Evolutionary conservation across 225 moss, liverwort and hornwort genomes (phyloP).

Genomic region (Takakia lepidozioides): DNA sequence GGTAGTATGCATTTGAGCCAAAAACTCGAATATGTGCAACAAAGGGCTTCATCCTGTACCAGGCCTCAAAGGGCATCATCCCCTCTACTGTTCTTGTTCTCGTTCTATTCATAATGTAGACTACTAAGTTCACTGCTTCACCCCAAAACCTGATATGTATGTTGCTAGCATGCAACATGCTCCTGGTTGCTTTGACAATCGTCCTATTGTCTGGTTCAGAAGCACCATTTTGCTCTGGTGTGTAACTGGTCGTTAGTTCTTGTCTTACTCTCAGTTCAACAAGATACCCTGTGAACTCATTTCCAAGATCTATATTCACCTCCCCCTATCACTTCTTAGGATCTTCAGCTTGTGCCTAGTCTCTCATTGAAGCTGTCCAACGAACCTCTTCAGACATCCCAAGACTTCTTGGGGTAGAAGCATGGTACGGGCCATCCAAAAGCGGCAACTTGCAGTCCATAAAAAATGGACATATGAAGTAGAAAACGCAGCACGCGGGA

Average conservation of each 20-base stretch:
- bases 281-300: neutral
- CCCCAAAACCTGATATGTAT: no score
- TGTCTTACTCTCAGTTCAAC: neutral
- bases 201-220: no score
- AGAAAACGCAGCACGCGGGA: no score
- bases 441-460: no score
- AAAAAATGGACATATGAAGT: no score
- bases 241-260: constrained; percentile 1
- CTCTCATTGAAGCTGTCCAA: neutral
- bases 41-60: no score
- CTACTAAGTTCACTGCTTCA: no score
- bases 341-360: neutral
- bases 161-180: no score
- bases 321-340: neutral
- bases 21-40: no score
- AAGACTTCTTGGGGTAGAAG: neutral
- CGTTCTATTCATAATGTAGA: neutral
- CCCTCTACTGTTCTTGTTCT: neutral
- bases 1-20: no score
- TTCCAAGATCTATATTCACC: neutral
- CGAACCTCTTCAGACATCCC: neutral
- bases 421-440: no score
- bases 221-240: constrained; percentile 3
- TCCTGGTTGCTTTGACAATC: no score
- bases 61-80: neutral